These are phyloP conservation scores for Cantharellus anzutake DNA, from an alignment of 768 basidiomycete genomes.

Conservation along the genomic window DNA sequence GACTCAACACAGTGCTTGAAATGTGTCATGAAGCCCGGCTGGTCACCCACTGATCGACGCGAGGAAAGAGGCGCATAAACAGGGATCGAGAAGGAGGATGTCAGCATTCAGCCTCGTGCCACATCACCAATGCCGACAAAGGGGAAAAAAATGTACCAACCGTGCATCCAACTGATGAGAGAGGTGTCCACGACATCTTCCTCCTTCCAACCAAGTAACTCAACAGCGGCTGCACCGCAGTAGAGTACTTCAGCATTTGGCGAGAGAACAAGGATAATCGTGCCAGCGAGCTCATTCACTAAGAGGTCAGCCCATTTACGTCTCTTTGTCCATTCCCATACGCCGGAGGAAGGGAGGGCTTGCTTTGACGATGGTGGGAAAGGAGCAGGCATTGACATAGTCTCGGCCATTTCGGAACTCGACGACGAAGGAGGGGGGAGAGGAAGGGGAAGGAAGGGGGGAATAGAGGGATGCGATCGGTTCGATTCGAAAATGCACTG, in stretches of 20 bases:
- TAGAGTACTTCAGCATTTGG: constrained; percentile 43
- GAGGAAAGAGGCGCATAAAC: not conserved
- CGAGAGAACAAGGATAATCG: constrained; percentile 48
- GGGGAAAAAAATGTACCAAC: constrained; percentile 21
- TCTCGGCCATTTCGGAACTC: not conserved
- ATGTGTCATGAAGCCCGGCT: constrained; percentile 6
- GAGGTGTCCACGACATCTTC: constrained; percentile 51
- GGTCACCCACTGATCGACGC: constrained; percentile 9
- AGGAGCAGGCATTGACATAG: not conserved
- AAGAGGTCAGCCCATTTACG: constrained; percentile 77
- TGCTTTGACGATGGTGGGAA: not conserved
- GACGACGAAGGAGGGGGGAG: not conserved
- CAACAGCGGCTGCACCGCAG: constrained; percentile 45
- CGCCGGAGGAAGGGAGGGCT: not conserved
- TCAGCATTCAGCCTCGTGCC: constrained; percentile 16
- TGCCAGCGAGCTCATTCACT: constrained; percentile 55
- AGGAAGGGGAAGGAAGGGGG: not conserved
- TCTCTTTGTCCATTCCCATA: constrained; percentile 70
- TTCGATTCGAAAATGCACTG: not conserved
- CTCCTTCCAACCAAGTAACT: constrained; percentile 62
- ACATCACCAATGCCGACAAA: not conserved
- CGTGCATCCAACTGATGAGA: constrained; percentile 42
- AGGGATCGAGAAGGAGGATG: not conserved
- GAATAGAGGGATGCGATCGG: not conserved
- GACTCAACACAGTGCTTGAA: constrained; percentile 30